Evolutionary conservation across 1,284 basidiomycete species (phyloP), one percentile per base, ranked within the genome.

Genomic region (Ustilago curta): DNA sequence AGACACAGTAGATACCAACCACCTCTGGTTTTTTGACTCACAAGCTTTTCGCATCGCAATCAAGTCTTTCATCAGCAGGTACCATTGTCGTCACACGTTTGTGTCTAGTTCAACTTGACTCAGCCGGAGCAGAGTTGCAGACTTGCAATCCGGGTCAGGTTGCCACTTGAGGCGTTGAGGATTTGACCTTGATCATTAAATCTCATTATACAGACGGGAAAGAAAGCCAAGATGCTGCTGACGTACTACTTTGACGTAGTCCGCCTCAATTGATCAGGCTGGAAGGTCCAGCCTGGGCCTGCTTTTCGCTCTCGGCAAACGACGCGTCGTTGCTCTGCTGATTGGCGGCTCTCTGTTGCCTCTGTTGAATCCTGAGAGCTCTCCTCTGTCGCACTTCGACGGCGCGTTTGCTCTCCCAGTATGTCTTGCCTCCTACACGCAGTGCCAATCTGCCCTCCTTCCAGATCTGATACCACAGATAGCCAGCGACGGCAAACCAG

Each of bases 401-500:
- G 0, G 71, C 66, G 0, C 66, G 23, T 39, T 66, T 55, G 4
- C 54, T 59, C 59, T 77, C 52, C 76, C 76, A 77, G 27, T 63
- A 54, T 5, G 66, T 71, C 42, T 63, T 62, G 5, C 68, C 68
- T 1, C 47, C 18, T 5, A 42, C 64, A 5, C 31, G 21, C 4
- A 76, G 25, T 1, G 56, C 54, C 27, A 77, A 53, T 1, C 78
- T 61, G 7, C 77, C 77, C 49, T 80, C 78, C 19, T 51, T 60
- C 74, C 74, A 78, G 27, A 62, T 69, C 52, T 68, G 59, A 51
- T 66, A 77, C 62, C 70, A 62, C 44, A 82, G 62, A 43, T 79
- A 81, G 11, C 61, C 58, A 1, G 70, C 59, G 2, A 84, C 72
- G 9, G 61, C 70, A 9, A 77, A 25, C 82, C 82, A 84, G 69